Evolutionary conservation across 768 basidiomycete species (phyloP), one percentile per base, ranked within the genome.

Genomic region (Mycena amicta): DNA sequence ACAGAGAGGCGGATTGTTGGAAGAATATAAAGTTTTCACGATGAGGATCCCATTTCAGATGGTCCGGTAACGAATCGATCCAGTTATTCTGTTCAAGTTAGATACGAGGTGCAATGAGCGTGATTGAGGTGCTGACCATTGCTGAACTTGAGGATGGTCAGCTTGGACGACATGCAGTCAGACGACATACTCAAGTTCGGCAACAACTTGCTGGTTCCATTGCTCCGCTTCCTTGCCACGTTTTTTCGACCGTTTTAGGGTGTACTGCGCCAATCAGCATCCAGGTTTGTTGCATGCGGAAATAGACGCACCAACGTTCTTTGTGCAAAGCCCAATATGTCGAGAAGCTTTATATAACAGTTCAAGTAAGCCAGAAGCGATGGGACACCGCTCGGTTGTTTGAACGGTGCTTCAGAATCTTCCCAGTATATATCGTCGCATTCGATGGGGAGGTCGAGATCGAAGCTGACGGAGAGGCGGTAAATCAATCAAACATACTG

Each of bases 351-450:
- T 50, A 79, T 68, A 8, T 71, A 66, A 37, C 70, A 72, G 46
- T 74, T 59, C 28, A 63, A 6, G 47, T 63, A 63, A 4, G 62
- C 72, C 62, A 81, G 75, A 30, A 69, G 72, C 5, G 75, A 75
- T 3, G 77, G 75, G 59, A 71, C 73, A 4, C 69, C 73, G 3
- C 70, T 57, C 1, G 84, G 84, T 65, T 84, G 84, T 55, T 78
- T 75, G 67, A 81, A 83, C 8, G 75, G 73, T 67, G 4, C 52
- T 66, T 71, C 76, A 74, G 57, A 72, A 74, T 63, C 78, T 22
- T 74, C 71, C 82, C 83, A 85, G 57, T 79, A 83, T 29, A 77
- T 76, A 60, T 81, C 80, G 27, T 63, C 65, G 33, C 78, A 75
- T 22, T 74, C 74, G 4, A 76, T 66, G 0, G 79, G 78, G 47